Evolutionary conservation across 202 grass and related monocot species (phyloP), one percentile per base, ranked within the genome.

Genomic region (Brachypodium distachyon): DNA sequence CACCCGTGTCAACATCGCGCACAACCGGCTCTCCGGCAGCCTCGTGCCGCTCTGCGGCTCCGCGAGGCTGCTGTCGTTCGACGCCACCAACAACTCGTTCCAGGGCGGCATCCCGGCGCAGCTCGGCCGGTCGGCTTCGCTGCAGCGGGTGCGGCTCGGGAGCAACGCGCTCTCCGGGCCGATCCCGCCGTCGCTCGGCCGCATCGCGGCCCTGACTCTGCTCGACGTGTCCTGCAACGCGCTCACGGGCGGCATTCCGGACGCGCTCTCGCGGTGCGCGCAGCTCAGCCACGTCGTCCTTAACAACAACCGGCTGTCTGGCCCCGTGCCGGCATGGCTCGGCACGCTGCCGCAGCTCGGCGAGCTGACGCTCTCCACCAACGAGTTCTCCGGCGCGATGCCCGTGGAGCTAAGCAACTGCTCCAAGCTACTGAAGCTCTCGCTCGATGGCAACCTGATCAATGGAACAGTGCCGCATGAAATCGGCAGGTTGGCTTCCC

Each of bases 1-100:
- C 52, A 95, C 96, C 2, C 72, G 92, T 46, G 83, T 95, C 66
- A 99, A 99, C 77, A 60, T 99, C 71, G 93, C 96, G 40, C 93
- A 99, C 83, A 99, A 99, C 83, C 65, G 82, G 42, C 74, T 99
- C 47, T 49, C 63, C 21, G 96, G 96, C 39, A 85, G 83, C 78
- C 89, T 99, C 33, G 74, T 95, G 44, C 91, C 92, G 22, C 88
- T 99, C 41, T 89, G 80, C 58, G 89, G 91, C 21, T 91, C 96
- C 17, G 64, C 67, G 70, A 82, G 41, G 47, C 71, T 99, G 18
- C 87, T 99, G 11, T 99, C 96, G 5, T 95, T 99, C 55, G 96
- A 93, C 70, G 75, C 85, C 40, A 93, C 96, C 57, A 95, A 95
- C 82, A 95, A 95, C 60, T 87, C 86, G 26, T 95, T 95, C 39